A percentile compares a stretch with the other conserved stretches of the same genome.
phyloP scores from a whole-genome alignment of 371 early-diverging fungal species.

The Mortierella polycephala region DNA sequence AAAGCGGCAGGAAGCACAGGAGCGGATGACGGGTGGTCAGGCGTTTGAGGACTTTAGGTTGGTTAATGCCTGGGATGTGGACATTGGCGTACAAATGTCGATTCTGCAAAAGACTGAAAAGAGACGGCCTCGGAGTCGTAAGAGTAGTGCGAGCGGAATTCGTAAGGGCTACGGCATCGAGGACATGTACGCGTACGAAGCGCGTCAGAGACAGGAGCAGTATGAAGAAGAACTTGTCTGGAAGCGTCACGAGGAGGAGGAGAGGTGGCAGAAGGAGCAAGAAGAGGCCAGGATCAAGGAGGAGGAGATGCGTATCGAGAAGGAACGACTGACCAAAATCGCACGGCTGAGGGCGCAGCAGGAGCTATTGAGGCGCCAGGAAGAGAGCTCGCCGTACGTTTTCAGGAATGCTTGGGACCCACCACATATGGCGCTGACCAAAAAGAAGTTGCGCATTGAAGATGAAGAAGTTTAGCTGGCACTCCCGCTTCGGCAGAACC shows the following conservation, averaged over 20 bases:
- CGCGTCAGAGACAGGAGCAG: slow-evolving; percentile 40
- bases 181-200: slow-evolving; percentile 50
- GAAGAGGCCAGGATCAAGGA: slow-evolving; percentile 51
- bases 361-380: slow-evolving; percentile 18
- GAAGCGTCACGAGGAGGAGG: slow-evolving; percentile 41
- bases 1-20: slow-evolving; percentile 28
- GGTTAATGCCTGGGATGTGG: slow-evolving; percentile 55
- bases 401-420: slow-evolving; percentile 55
- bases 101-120: slow-evolving; percentile 52
- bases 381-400: slow-evolving; percentile 24
- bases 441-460: slow-evolving; percentile 52
- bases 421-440: slow-evolving; percentile 22
- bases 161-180: slow-evolving; percentile 51
- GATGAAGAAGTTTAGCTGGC: slow-evolving; percentile 49
- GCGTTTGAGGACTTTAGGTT: slow-evolving; percentile 51
- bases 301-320: slow-evolving; percentile 41
- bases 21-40: slow-evolving; percentile 35
- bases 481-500: slow-evolving; percentile 43
- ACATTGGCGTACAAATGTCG: slow-evolving; percentile 44
- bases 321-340: slow-evolving; percentile 16
- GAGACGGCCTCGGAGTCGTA: slow-evolving; percentile 45
- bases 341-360: slow-evolving; percentile 10
- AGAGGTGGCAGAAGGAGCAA: slow-evolving; percentile 41
- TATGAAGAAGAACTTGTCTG: slow-evolving; percentile 36
- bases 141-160: slow-evolving; percentile 47